Conservation (phyloP, 441 rosid genomes). For the Populus trichocarpa region DNA sequence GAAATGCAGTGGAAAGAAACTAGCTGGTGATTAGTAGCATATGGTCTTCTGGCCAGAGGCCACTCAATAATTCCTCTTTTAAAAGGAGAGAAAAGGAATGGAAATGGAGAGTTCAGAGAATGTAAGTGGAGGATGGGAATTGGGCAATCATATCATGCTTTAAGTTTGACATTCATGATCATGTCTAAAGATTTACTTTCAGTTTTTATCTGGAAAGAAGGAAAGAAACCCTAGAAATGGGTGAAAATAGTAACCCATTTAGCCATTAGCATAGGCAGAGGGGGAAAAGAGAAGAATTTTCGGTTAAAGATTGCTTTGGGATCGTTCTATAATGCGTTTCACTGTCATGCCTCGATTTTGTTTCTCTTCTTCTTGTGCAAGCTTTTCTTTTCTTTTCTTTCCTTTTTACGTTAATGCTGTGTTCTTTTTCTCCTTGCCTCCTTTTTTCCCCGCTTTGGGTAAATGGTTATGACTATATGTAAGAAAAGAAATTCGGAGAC, state of each 20-base stretch:
- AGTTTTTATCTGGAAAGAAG: conserved; percentile 15
- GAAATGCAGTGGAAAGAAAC: neutral
- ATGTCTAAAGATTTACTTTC: conserved; percentile 7
- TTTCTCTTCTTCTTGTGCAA: conserved; percentile 8
- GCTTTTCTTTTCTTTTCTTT: neutral
- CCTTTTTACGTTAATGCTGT: neutral
- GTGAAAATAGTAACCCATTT: neutral
- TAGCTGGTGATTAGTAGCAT: neutral
- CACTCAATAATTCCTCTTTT: neutral
- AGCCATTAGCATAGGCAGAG: neutral
- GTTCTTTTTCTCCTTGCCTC: neutral
- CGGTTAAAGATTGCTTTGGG: conserved; percentile 19
- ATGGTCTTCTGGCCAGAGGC: neutral
- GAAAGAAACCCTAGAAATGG: conserved; percentile 8
- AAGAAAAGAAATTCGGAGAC: neutral
- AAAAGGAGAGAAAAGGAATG: neutral
- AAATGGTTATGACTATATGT: neutral
- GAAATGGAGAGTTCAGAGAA: neutral
- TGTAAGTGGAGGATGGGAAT: neutral
- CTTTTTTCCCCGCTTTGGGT: neutral
- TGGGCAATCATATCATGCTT: conserved; percentile 13
- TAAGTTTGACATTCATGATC: conserved; percentile 8
- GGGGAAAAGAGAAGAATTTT: neutral
- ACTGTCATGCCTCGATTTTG: conserved; percentile 21
- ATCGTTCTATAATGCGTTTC: conserved; percentile 22